Conservation (phyloP, 2,329 filamentous ascomycete species). For the Penicillium polonicum region DNA sequence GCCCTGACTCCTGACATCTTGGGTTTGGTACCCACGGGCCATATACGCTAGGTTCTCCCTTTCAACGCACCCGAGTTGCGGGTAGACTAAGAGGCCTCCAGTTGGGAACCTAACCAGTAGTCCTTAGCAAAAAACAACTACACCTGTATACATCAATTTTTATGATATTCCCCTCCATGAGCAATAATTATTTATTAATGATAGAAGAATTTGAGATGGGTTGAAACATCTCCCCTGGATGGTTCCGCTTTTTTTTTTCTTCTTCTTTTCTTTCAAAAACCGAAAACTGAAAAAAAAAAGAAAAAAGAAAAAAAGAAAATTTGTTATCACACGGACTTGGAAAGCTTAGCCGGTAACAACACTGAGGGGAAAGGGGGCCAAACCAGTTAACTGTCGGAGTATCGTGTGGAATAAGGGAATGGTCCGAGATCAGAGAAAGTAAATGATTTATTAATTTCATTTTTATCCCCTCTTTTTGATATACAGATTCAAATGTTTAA, state of each 20-base stretch:
- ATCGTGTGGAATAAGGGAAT: constrained; percentile 22
- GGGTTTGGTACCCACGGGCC: constrained; percentile 28
- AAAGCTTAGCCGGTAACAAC: constrained; percentile 21
- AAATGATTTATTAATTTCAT: constrained; percentile 1
- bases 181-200: neutral
- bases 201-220: constrained; percentile 9
- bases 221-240: constrained; percentile 22
- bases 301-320: neutral
- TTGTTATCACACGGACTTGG: constrained; percentile 19
- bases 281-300: neutral
- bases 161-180: neutral
- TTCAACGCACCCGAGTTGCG: constrained; percentile 31
- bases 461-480: neutral
- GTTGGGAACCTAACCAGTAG: constrained; percentile 23
- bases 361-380: constrained; percentile 26
- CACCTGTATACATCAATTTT: constrained; percentile 6
- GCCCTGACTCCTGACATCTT: constrained; percentile 25
- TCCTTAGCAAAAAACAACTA: constrained; percentile 17
- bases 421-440: constrained; percentile 16
- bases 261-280: neutral
- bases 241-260: constrained; percentile 11
- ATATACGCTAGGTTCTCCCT: constrained; percentile 37
- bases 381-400: constrained; percentile 21
- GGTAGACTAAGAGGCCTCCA: constrained; percentile 34
- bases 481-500: neutral